Percentiles rank a stretch among this genome's conserved stretches.
Evolutionary conservation across 768 basidiomycete species (phyloP).

Genomic region (Rhodosporidiobolus odoratus): DNA sequence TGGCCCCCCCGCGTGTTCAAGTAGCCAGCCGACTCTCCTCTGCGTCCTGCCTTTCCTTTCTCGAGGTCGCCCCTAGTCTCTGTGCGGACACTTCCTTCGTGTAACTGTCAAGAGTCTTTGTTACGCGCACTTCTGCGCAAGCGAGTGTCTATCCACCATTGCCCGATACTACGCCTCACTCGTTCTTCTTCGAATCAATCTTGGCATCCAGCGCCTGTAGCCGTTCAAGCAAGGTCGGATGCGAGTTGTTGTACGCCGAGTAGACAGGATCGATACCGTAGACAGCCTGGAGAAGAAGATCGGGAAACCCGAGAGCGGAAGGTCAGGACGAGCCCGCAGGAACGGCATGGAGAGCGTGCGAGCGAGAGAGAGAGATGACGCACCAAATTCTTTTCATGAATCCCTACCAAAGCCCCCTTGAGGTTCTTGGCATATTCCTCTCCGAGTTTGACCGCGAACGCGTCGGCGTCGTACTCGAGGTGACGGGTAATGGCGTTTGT

Average conservation of each 20-base stretch:
- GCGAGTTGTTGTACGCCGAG: conserved; percentile 92
- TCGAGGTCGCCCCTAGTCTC: too few relatives aligned
- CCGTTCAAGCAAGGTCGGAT: conserved; percentile 88
- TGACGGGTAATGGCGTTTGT: conserved; percentile 77
- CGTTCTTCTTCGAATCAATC: conserved; percentile 8
- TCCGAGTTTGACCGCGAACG: conserved; percentile 71
- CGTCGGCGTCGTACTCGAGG: conserved; percentile 91
- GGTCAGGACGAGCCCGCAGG: neutral
- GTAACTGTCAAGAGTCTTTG: too few relatives aligned
- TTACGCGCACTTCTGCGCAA: too few relatives aligned
- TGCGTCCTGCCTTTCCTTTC: too few relatives aligned
- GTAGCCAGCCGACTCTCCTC: too few relatives aligned
- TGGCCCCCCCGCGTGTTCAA: too few relatives aligned
- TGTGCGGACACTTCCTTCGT: too few relatives aligned
- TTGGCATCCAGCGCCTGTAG: conserved; percentile 65
- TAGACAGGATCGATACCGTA: conserved; percentile 50
- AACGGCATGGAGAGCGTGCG: neutral
- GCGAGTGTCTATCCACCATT: too few relatives aligned
- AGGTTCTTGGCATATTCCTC: conserved; percentile 38
- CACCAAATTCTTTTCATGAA: conserved; percentile 91
- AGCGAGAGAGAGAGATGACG: conserved; percentile 44
- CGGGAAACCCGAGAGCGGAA: neutral
- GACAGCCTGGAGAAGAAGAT: conserved; percentile 13
- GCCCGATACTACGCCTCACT: neutral
- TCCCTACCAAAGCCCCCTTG: conserved; percentile 63